phyloP scores from a whole-genome alignment of 1,284 basidiomycete genomes.

The Apiotrichum porosum region DNA sequence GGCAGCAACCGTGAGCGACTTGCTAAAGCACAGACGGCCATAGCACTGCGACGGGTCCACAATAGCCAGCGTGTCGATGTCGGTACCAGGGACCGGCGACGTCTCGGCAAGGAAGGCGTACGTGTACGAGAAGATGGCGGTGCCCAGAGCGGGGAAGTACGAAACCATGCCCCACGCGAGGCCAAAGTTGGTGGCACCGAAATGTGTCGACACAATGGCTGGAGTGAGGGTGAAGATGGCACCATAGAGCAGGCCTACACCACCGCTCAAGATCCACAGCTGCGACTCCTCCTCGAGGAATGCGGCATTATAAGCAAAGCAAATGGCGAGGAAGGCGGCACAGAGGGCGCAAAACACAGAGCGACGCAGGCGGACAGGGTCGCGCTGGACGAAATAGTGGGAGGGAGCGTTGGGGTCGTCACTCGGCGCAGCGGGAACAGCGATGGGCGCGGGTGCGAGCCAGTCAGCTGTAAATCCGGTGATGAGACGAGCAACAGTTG shows the following conservation, averaged over 20 bases:
- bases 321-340: slow-evolving; percentile 25
- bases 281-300: slow-evolving; percentile 32
- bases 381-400: slow-evolving; percentile 30
- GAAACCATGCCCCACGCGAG: slow-evolving; percentile 49
- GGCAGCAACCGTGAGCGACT: slow-evolving; percentile 38
- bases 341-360: slow-evolving; percentile 38
- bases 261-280: slow-evolving; percentile 42
- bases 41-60: slow-evolving; percentile 30
- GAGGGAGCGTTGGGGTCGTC: slow-evolving; percentile 18
- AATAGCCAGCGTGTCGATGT: slow-evolving; percentile 1
- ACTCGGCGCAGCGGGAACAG: slow-evolving; percentile 25
- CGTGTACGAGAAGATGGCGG: slow-evolving; percentile 37
- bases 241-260: slow-evolving; percentile 45
- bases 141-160: slow-evolving; percentile 44
- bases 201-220: slow-evolving; percentile 44
- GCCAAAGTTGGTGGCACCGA: slow-evolving; percentile 48
- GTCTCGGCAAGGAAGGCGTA: slow-evolving; percentile 7
- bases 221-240: slow-evolving; percentile 46
- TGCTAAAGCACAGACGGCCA: slow-evolving; percentile 40
- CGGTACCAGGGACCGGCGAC: slow-evolving; percentile 14
- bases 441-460: slow-evolving; percentile 34
- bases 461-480: slow-evolving; percentile 44
- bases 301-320: slow-evolving; percentile 39
- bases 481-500: slow-evolving; percentile 42
- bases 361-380: slow-evolving; percentile 30